phyloP scores from a whole-genome alignment of 2,329 filamentous ascomycete genomes.

The Ophiostoma ips region DNA sequence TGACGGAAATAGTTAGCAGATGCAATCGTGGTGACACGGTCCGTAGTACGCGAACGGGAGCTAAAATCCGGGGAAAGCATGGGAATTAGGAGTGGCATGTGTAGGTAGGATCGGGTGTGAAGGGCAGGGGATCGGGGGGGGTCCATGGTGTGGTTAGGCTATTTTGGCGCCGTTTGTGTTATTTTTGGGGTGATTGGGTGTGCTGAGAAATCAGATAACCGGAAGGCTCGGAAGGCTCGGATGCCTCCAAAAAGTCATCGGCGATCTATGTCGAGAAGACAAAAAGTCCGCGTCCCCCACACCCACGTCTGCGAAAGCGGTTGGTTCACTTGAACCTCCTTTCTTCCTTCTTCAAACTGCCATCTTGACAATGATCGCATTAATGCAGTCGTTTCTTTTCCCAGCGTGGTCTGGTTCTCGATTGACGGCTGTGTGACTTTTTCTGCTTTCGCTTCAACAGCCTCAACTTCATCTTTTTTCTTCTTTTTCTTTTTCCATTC shows the following conservation, averaged over 20 bases:
- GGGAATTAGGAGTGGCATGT: background rate
- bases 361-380: too few relatives aligned
- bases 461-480: background rate
- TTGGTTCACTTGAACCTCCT: constrained; percentile 42
- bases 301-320: background rate
- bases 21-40: background rate
- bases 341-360: constrained; percentile 38
- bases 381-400: background rate
- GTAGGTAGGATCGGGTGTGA: background rate
- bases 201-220: constrained; percentile 9
- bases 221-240: constrained; percentile 10
- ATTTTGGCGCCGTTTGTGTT: background rate
- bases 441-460: background rate
- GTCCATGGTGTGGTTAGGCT: background rate
- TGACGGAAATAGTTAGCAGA: background rate
- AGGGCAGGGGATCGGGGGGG: too few relatives aligned
- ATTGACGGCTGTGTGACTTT: too few relatives aligned
- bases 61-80: constrained; percentile 2
- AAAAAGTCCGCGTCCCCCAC: constrained; percentile 1
- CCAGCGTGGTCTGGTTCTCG: background rate
- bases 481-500: background rate
- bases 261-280: background rate
- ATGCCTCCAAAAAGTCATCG: constrained; percentile 7
- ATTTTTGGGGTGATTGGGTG: constrained; percentile 2
- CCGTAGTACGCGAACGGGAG: background rate